Base-by-base conservation (phyloP, 2,329 filamentous ascomycete species). In the Chaetomium strumarium region DNA sequence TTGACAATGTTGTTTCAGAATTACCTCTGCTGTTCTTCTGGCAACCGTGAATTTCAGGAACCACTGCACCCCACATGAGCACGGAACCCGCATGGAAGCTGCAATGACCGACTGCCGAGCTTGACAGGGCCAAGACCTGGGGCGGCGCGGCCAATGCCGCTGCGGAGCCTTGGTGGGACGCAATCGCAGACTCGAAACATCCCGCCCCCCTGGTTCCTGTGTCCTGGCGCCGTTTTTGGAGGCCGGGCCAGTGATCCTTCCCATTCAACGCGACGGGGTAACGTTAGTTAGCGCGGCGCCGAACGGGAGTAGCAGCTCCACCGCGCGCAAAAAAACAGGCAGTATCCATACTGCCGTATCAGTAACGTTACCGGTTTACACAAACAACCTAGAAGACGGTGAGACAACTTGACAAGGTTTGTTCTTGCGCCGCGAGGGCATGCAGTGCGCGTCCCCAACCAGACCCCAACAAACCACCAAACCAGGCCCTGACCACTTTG, bases 61-160 rank as follows among this genome's bases (percentile, higher is more conserved):
- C n/a, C 30, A 33, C 2, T 19, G 7, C 2, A 10, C 42, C 17
- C 49, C 34, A 41, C 36, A 17, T 16, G 19, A 40, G 5, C 16
- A 16, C 16, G 16, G 24, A 20, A 20, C 39, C 40, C 16, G 42
- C 31, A 46, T 14, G n/a, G 29, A 31, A 44, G 8, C 14, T 16
- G 48, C 38, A 46, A 31, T 29, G 33, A 24, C 42, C 16, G 33
- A 24, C 42, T 50, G 46, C 46, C 31, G 47, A 46, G 51, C 41
- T 36, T 46, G 46, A 29, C 41, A 49, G 46, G 24, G 52, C 52
- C 52, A 54, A 54, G 52, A 37, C 9, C 38, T 49, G 41, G 39
- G 31, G 39, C 19, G 51, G 33, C 48, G 47, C 55, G 55, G 55
- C 53, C 47, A 31, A 13, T 39, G 52, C 55, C 55, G 55, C 55